Percentiles rank a stretch among this genome's conserved stretches.
Conservation (phyloP, 1,139 yeast species). For the Zygosaccharomyces sapae region DNA sequence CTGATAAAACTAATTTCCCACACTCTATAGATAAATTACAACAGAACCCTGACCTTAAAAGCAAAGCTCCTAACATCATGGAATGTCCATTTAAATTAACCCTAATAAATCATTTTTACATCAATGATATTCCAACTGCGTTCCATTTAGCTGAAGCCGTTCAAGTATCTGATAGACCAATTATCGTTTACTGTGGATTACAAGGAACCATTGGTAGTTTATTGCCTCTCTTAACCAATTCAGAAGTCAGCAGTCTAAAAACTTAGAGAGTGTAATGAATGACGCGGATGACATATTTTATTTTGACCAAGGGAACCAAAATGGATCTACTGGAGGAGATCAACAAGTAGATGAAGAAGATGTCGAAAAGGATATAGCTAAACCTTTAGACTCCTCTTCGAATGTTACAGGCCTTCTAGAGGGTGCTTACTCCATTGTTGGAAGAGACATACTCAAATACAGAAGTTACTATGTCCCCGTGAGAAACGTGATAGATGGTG, state of each 20-base stretch:
- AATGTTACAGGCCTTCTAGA: slow-evolving; percentile 24
- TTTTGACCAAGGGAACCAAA: slow-evolving; percentile 14
- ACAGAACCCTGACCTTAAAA: slow-evolving; percentile 7
- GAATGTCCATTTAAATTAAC: slow-evolving; percentile 47
- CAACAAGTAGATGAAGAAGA: slow-evolving; percentile 8
- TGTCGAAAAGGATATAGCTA: slow-evolving; percentile 5
- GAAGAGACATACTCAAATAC: slow-evolving; percentile 63
- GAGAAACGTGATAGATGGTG: slow-evolving; percentile 81
- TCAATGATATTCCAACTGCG: slow-evolving; percentile 68
- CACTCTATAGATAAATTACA: slow-evolving; percentile 11
- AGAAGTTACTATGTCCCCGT: slow-evolving; percentile 78
- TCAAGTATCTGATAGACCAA: slow-evolving; percentile 52
- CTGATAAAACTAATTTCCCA: slow-evolving; percentile 8
- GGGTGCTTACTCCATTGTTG: slow-evolving; percentile 46
- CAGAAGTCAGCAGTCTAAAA: slow-evolving; percentile 59
- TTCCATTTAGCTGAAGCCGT: slow-evolving; percentile 40
- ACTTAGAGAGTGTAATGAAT: slow-evolving; percentile 51
- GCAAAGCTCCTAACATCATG: slow-evolving; percentile 24
- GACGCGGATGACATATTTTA: slow-evolving; percentile 29
- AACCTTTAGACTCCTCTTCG: slow-evolving; percentile 8
- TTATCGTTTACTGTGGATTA: slow-evolving; percentile 66
- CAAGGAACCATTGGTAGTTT: slow-evolving; percentile 78
- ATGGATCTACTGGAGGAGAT: slow-evolving; percentile 7
- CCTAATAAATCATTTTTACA: slow-evolving; percentile 55
- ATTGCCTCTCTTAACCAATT: slow-evolving; percentile 59